Percentiles rank a stretch among this genome's conserved stretches.
These are phyloP conservation scores for Mycena albidolilacea DNA, from an alignment of 768 basidiomycete genomes.

Conservation along the genomic window DNA sequence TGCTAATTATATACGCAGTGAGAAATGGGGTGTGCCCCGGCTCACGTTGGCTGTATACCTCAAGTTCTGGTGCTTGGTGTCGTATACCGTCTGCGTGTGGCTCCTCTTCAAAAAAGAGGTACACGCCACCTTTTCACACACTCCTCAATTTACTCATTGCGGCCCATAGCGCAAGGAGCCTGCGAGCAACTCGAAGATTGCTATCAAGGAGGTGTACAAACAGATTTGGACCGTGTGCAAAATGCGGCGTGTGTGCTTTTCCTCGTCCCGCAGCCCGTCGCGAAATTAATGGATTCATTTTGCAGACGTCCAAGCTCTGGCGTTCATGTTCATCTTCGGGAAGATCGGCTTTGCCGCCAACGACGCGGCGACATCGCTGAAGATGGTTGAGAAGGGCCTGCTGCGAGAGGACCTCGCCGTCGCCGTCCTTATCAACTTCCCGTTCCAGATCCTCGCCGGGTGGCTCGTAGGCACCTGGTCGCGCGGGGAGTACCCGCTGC, in stretches of 20 bases:
- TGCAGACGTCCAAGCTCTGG: slow-evolving; percentile 90
- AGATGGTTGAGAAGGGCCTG: slow-evolving; percentile 97
- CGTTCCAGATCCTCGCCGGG: slow-evolving; percentile 95
- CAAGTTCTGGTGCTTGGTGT: slow-evolving; percentile 89
- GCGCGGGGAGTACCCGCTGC: slow-evolving; percentile 82
- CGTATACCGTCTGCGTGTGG: slow-evolving; percentile 89
- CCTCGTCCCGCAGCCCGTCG: slow-evolving; percentile 11
- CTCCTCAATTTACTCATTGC: background rate
- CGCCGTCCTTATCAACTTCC: slow-evolving; percentile 97
- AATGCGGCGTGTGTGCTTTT: slow-evolving; percentile 78
- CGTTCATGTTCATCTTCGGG: slow-evolving; percentile 88
- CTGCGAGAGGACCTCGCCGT: slow-evolving; percentile 95
- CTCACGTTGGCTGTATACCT: slow-evolving; percentile 86
- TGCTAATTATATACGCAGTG: slow-evolving; percentile 51
- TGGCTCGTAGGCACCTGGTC: slow-evolving; percentile 96
- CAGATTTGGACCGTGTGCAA: slow-evolving; percentile 96
- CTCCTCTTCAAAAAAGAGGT: slow-evolving; percentile 94
- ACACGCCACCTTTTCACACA: slow-evolving; percentile 35
- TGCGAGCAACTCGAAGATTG: slow-evolving; percentile 85
- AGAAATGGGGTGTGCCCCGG: slow-evolving; percentile 83
- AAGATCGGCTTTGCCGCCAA: slow-evolving; percentile 97
- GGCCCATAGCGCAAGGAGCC: slow-evolving; percentile 78
- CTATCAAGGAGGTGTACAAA: slow-evolving; percentile 89
- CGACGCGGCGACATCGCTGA: slow-evolving; percentile 91
- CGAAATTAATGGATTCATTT: slow-evolving; percentile 7